phyloP scores from a whole-genome alignment of 768 basidiomycete genomes.

The Mycena leptocephala region DNA sequence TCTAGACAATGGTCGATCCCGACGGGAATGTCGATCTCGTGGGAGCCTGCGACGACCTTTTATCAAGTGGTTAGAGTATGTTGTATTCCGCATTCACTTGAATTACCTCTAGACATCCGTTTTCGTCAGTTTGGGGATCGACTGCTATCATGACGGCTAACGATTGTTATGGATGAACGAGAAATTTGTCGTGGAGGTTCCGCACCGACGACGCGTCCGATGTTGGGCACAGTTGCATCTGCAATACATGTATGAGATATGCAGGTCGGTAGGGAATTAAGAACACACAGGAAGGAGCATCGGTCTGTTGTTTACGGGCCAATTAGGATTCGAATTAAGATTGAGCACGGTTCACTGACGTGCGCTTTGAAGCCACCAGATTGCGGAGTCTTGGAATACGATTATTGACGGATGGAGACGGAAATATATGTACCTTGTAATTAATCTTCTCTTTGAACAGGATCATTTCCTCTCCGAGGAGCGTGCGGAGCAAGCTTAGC shows the following conservation, averaged over 20 bases:
- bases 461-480: conserved; percentile 32
- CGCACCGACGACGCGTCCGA: conserved; percentile 24
- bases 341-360: conserved; percentile 15
- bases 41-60: conserved; percentile 33
- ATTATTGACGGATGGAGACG: too few species aligned
- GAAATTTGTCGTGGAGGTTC: not conserved
- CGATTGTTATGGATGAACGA: not conserved
- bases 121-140: conserved; percentile 27
- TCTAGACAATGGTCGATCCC: conserved; percentile 27
- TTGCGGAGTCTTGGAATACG: conserved; percentile 6
- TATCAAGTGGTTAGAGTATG: not conserved
- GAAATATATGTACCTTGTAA: conserved; percentile 35
- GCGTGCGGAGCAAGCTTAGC: not conserved
- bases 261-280: not conserved
- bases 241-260: not conserved
- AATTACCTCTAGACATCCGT: conserved; percentile 33
- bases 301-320: not conserved
- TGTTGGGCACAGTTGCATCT: conserved; percentile 28
- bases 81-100: too few species aligned
- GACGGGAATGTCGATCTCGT: conserved; percentile 30
- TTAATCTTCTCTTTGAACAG: conserved; percentile 40
- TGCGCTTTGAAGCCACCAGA: conserved; percentile 34
- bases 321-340: not conserved
- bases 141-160: conserved; percentile 30
- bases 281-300: conserved; percentile 28